Base-by-base conservation (phyloP, 2,329 filamentous ascomycete genomes). In the Madurella fahalii region DNA sequence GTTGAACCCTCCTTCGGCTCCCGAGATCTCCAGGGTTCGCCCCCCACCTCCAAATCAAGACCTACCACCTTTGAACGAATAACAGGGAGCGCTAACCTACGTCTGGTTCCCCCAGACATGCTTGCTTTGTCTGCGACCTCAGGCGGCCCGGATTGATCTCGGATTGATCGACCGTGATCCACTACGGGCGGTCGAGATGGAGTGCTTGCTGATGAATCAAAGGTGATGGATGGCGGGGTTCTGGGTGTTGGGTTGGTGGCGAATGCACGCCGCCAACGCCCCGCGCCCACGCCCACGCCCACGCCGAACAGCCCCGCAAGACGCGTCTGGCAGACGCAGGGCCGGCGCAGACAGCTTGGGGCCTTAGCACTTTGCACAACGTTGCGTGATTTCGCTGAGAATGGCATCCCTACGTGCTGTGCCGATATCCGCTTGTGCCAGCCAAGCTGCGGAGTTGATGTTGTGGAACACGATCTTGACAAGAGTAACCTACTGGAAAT, bases 351-450 rank as follows among this genome's bases (percentile, higher is more conserved):
- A 25, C 4, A 25, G 25, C 25, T 25, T 25, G 13, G 9, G 17
- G 9, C 48, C 48, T 50, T 42, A 46, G 56, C 44, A 32, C 43
- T 7, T 57, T 52, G 50, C 58, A 56, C 52, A 47, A 61, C 9
- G 30, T 59, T 56, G 58, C 58, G 57, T 61, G 57, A 58, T 60
- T 56, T 41, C 16, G 12, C 47, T 42, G 34, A 44, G 44, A 1
- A 20, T 13, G 40, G 37, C 12, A 40, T 40, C 2, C 4, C 4
- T 25, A 25, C 25, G 25, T 25, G 25, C 25, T 25, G 25, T 25
- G 25, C 25, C 25, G 25, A 25, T 25, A 25, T 25, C 25, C 25
- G 25, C 25, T 25, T 25, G 25, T 7, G 25, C 4, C 25, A 7
- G 25, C 25, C 25, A 25, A 25, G 25, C 25, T 25, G 25, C 25